phyloP scores from a whole-genome alignment of 345 rosid genomes.

The Gossypium anomalum region DNA sequence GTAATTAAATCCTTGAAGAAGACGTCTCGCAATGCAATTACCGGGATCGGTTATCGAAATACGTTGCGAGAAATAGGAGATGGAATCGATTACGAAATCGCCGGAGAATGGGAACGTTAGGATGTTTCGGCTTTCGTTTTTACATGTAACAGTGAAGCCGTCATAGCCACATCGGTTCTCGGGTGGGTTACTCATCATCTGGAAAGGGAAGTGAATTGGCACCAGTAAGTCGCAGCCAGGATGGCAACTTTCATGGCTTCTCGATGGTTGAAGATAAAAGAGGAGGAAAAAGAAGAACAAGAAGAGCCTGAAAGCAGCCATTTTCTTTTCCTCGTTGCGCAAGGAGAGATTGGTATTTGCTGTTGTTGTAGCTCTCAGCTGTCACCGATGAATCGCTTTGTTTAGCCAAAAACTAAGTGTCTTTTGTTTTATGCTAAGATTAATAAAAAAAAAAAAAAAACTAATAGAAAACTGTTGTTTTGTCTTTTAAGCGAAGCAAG shows the following conservation, averaged over 20 bases:
- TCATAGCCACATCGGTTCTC: conserved; percentile 19
- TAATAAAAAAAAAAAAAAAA: neutral
- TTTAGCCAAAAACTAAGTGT: neutral
- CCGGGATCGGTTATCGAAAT: conserved; percentile 2
- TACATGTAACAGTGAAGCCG: conserved; percentile 13
- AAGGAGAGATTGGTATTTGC: neutral
- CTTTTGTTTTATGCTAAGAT: neutral
- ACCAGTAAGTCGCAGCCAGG: neutral
- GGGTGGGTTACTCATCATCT: neutral
- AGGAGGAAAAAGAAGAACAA: neutral
- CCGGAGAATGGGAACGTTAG: conserved; percentile 12
- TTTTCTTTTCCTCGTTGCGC: neutral
- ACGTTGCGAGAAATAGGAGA: neutral
- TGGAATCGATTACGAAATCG: neutral
- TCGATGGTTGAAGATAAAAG: neutral
- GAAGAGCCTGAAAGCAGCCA: neutral
- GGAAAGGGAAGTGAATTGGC: conserved; percentile 18
- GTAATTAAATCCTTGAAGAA: conserved; percentile 17
- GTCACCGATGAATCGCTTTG: neutral
- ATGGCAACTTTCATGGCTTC: neutral
- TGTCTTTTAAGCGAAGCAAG: neutral
- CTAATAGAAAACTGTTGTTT: neutral
- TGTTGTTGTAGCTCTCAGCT: neutral
- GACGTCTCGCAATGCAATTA: conserved; percentile 18
- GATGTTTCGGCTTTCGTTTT: conserved; percentile 2